Percentiles rank a stretch among this genome's conserved stretches.
phyloP scores from a whole-genome alignment of 331 rosid species.

The Rhamnella rubrinervis region DNA sequence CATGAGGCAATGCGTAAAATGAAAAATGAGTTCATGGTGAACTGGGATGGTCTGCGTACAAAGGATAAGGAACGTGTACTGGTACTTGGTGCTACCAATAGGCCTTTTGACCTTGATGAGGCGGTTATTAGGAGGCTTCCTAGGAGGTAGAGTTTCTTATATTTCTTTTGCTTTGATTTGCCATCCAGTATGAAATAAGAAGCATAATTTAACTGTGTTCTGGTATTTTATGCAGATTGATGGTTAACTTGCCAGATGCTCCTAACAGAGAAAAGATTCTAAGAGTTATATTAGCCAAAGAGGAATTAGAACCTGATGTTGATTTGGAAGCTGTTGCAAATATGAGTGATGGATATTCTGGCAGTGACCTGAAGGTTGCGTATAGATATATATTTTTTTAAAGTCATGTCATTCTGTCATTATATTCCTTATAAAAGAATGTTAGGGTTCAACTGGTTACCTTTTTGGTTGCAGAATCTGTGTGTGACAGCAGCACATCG shows the following conservation, averaged over 20 bases:
- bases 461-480: constrained; percentile 65
- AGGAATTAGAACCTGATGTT: constrained; percentile 74
- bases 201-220: neutral
- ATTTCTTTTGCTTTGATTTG: constrained; percentile 8
- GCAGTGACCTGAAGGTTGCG: constrained; percentile 91
- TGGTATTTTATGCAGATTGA: constrained; percentile 57
- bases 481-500: constrained; percentile 91
- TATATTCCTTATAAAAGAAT: neutral
- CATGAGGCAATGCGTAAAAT: constrained; percentile 97
- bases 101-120: constrained; percentile 98
- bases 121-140: constrained; percentile 99
- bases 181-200: neutral
- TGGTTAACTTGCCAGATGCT: constrained; percentile 91
- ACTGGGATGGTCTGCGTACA: constrained; percentile 98
- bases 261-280: constrained; percentile 79
- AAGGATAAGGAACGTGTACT: constrained; percentile 91
- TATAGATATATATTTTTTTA: neutral
- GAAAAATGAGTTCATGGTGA: constrained; percentile 98
- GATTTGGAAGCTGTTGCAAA: constrained; percentile 77
- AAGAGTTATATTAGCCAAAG: constrained; percentile 79
- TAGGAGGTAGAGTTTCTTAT: constrained; percentile 53
- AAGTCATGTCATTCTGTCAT: neutral
- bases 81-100: constrained; percentile 94
- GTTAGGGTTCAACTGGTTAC: neutral
- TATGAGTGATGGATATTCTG: constrained; percentile 94